Evolutionary conservation across 1,284 basidiomycete genomes (phyloP).

Genomic region (Hemileia vastatrix): DNA sequence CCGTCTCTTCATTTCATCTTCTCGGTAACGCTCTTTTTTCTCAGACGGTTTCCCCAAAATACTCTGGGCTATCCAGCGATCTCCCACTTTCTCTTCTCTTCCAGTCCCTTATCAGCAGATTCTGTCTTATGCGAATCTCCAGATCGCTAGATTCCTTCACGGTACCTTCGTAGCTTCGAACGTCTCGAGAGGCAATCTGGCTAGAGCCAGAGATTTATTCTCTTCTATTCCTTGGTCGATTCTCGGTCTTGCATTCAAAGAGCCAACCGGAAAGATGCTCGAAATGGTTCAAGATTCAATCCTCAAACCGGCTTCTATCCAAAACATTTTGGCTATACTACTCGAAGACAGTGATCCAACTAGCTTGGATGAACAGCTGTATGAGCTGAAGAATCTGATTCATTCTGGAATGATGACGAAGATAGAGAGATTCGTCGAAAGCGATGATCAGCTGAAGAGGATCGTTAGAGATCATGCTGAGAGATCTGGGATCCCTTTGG

Average conservation of each 20-base stretch:
- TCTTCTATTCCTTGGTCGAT: conserved; percentile 38
- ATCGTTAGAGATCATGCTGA: conserved; percentile 37
- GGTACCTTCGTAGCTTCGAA: conserved; percentile 38
- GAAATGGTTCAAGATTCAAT: conserved; percentile 29
- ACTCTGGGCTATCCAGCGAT: conserved; percentile 33
- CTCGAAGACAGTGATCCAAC: conserved; percentile 36
- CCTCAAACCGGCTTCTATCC: neutral
- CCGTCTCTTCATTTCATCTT: too few species aligned
- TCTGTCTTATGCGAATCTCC: conserved; percentile 37
- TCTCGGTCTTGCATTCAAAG: conserved; percentile 36
- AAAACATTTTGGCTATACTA: conserved; percentile 28
- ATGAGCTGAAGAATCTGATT: conserved; percentile 31
- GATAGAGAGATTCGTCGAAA: conserved; percentile 36
- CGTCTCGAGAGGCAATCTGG: conserved; percentile 36
- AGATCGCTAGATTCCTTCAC: conserved; percentile 37
- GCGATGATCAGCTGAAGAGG: conserved; percentile 37
- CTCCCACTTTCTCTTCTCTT: conserved; percentile 30
- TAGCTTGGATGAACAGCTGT: conserved; percentile 35
- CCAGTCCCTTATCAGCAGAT: conserved; percentile 38
- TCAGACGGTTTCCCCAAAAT: too few species aligned
- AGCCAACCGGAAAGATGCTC: conserved; percentile 32
- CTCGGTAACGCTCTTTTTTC: too few species aligned
- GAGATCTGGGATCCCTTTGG: conserved; percentile 36
- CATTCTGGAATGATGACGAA: conserved; percentile 37
- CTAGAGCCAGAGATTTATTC: conserved; percentile 32